Percentiles rank a stretch among this genome's conserved stretches.
These are phyloP conservation scores for Pythium pectinolyticum DNA, from an alignment of 352 stramenopile species.

Conservation along the genomic window DNA sequence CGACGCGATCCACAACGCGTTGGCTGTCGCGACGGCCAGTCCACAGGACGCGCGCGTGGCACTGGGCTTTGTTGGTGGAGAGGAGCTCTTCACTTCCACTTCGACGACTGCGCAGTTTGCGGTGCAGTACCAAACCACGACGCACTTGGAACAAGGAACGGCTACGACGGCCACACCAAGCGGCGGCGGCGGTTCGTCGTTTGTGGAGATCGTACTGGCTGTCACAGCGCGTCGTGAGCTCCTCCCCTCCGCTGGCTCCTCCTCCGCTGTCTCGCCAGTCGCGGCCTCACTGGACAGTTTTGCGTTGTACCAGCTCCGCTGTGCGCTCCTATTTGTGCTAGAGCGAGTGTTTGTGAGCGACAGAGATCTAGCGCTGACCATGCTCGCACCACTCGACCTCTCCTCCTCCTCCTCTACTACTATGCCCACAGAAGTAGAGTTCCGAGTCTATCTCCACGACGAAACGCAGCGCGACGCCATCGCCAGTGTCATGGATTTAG, in stretches of 20 bases:
- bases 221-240: too few relatives aligned
- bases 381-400: not conserved
- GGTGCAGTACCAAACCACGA: not conserved
- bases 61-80: slow-evolving; percentile 13
- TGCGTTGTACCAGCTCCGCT: slow-evolving; percentile 19
- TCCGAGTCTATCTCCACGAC: slow-evolving; percentile 17
- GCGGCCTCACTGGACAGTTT: slow-evolving; percentile 13
- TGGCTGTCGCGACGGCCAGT: not conserved
- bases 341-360: slow-evolving; percentile 20
- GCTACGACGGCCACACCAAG: not conserved
- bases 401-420: not conserved
- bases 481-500: slow-evolving; percentile 6
- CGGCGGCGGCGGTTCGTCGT: not conserved
- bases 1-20: not conserved
- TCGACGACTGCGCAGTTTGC: not conserved
- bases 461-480: slow-evolving; percentile 25
- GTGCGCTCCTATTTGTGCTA: slow-evolving; percentile 25
- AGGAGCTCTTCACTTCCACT: not conserved
- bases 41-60: not conserved
- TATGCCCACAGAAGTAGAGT: slow-evolving; percentile 12
- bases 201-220: slow-evolving; percentile 22
- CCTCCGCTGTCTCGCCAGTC: too few relatives aligned
- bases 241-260: too few relatives aligned
- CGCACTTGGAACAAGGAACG: too few relatives aligned
- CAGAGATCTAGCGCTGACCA: slow-evolving; percentile 1